phyloP scores from a whole-genome alignment of 352 stramenopile species.

The Globisporangium heterothallicum region DNA sequence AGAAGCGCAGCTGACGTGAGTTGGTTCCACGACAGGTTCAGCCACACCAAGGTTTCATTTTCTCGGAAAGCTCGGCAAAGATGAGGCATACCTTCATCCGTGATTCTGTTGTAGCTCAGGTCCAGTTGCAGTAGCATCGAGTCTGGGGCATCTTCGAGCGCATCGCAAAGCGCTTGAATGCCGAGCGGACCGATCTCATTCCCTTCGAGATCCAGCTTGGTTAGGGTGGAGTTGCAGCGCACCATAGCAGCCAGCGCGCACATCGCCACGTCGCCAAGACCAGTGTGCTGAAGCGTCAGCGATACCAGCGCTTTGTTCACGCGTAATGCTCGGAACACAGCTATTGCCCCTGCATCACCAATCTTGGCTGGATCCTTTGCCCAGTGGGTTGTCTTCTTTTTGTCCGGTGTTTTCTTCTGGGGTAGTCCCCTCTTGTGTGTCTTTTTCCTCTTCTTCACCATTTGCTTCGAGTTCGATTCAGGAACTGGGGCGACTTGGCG shows the following conservation, averaged over 20 bases:
- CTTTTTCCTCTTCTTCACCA: not conserved
- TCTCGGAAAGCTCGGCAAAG: conserved; percentile 45
- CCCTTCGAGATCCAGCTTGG: conserved; percentile 36
- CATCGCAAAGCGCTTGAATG: conserved; percentile 42
- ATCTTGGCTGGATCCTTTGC: conserved; percentile 13
- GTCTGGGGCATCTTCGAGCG: conserved; percentile 54
- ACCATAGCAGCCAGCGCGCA: conserved; percentile 55
- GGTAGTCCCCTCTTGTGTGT: not conserved
- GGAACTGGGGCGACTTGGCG: conserved; percentile 15
- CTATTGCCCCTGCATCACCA: conserved; percentile 24
- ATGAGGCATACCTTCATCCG: conserved; percentile 27
- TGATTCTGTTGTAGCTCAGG: conserved; percentile 53
- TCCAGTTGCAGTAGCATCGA: conserved; percentile 54
- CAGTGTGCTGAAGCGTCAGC: conserved; percentile 41
- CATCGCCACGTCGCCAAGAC: conserved; percentile 45
- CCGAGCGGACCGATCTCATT: conserved; percentile 52
- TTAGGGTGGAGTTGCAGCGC: conserved; percentile 51
- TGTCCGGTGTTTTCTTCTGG: too few relatives aligned
- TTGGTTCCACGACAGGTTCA: conserved; percentile 67
- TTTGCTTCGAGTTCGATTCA: conserved; percentile 2
- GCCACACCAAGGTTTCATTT: conserved; percentile 65
- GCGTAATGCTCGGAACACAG: conserved; percentile 47
- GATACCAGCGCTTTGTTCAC: conserved; percentile 43
- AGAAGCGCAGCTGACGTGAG: conserved; percentile 39
- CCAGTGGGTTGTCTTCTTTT: not conserved